Base-by-base conservation (phyloP, 192 early-diverging fungal species). In the Linnemannia schmuckeri region DNA sequence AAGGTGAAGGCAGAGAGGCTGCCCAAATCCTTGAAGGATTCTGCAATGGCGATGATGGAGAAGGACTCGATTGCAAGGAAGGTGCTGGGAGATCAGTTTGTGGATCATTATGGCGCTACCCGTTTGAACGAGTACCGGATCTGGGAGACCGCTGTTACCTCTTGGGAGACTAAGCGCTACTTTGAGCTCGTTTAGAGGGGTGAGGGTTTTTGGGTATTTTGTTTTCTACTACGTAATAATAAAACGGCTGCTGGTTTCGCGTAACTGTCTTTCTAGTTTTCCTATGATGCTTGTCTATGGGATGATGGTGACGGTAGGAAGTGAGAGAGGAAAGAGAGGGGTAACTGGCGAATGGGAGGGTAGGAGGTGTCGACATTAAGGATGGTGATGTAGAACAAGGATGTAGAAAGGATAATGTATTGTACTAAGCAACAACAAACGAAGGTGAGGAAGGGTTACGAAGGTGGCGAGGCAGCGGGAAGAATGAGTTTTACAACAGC, bases 41-140 rank as follows among this genome's bases (percentile, higher is more conserved):
- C 96, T 1, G 88, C 87, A 6, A 82, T 82, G 38, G 88, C 71
- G 40, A 96, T 97, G 96, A 82, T 86, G 77, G 90, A 70, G 18
- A 81, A 83, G 46, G 91, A 87, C 22, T 94, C 93, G 40, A 78
- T 95, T 63, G 96, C 96, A 3, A 78, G 96, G 20, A 46, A 91
- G 63, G 94, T 95, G 4, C 81, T 97, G 13, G 95, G 95, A 15
- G 91, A 96, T 88, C 91, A 77, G 1, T 96, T 97, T 87, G 92
- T 97, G 35, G 90, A 95, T 49, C 96, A 97, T 87, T 97, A 91
- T 88, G 92, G 88, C 2, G 90, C 88, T 41, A 96, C 94, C 27
- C 80, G 95, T 42, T 73, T 85, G 75, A 94, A 96, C 78, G 96
- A 97, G 88, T 94, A 93, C 90, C 83, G 89, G 30, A 68, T 92